Percentiles rank a stretch among this genome's conserved stretches.
phyloP scores from a whole-genome alignment of 352 stramenopile species.

The Phytopythium ostracodes region DNA sequence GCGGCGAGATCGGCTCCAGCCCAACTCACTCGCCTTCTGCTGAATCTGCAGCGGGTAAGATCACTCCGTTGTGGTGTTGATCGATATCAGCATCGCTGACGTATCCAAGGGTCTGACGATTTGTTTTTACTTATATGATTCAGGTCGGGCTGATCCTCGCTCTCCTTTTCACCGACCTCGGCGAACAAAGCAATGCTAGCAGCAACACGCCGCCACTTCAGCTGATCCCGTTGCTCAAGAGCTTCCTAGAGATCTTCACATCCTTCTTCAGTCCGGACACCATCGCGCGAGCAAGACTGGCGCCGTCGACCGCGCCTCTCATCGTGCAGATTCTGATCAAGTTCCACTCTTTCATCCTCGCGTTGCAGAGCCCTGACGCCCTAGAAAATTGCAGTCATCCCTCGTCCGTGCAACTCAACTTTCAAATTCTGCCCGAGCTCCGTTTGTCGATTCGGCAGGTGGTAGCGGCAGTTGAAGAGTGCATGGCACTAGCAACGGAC shows the following conservation, averaged over 20 bases:
- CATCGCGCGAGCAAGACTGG: conserved; percentile 33
- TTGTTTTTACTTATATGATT: not conserved
- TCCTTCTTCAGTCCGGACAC: conserved; percentile 37
- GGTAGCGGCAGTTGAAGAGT: conserved; percentile 35
- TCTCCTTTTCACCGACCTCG: conserved; percentile 31
- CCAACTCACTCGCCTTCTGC: conserved; percentile 17
- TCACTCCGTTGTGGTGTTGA: not conserved
- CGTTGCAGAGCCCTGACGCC: conserved; percentile 46
- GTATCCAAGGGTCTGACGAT: conserved; percentile 1
- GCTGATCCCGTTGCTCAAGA: conserved; percentile 33
- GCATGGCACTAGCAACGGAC: conserved; percentile 11
- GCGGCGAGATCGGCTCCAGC: conserved; percentile 9
- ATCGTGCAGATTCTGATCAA: conserved; percentile 34
- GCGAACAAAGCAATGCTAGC: conserved; percentile 4
- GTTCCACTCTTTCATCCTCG: conserved; percentile 59
- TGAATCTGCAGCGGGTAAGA: conserved; percentile 5
- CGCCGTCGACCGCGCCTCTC: conserved; percentile 26
- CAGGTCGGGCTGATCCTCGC: conserved; percentile 40
- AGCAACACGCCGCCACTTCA: conserved; percentile 12
- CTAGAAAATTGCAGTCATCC: conserved; percentile 42
- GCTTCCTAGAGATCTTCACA: conserved; percentile 44
- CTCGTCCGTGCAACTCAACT: conserved; percentile 51
- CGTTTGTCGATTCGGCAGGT: conserved; percentile 51
- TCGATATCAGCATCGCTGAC: not conserved
- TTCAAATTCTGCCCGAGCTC: conserved; percentile 54